phyloP scores from a whole-genome alignment of 2,329 filamentous ascomycete genomes.

The Ophiostoma tasmaniense region DNA sequence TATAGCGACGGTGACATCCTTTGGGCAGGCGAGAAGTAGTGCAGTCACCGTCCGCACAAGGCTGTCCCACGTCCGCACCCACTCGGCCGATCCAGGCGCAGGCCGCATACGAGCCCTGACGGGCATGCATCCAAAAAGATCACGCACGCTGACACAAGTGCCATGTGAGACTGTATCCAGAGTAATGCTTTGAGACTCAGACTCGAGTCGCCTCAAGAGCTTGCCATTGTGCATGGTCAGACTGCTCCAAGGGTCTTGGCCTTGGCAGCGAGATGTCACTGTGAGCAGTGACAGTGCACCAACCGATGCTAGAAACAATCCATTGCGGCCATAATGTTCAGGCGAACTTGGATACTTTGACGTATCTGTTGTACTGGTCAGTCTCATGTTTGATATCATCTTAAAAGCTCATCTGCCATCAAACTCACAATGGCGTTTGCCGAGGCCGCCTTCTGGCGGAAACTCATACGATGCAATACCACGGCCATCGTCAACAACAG shows the following conservation, averaged over 20 bases:
- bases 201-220: conserved; percentile 54
- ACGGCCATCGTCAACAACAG: conserved; percentile 73
- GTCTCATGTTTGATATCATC: background rate
- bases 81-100: conserved; percentile 25
- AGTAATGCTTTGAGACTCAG: conserved; percentile 25
- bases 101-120: conserved; percentile 78
- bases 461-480: conserved; percentile 75
- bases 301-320: conserved; percentile 69
- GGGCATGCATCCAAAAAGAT: conserved; percentile 84
- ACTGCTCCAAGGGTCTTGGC: conserved; percentile 51
- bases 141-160: conserved; percentile 64
- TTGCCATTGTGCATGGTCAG: conserved; percentile 63
- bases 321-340: conserved; percentile 55
- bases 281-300: conserved; percentile 67
- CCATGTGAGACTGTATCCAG: conserved; percentile 53
- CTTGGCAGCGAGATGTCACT: conserved; percentile 61
- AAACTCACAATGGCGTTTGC: conserved; percentile 60
- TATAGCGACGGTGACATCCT: conserved; percentile 47
- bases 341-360: conserved; percentile 54
- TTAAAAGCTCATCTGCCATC: background rate
- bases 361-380: conserved; percentile 52
- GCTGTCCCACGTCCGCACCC: conserved; percentile 54
- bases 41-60: conserved; percentile 52
- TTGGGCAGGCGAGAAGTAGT: conserved; percentile 62
- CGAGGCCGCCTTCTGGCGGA: conserved; percentile 57